Percentiles rank a stretch among this genome's conserved stretches.
Conservation (phyloP, 257 asterid genomes). For the Ophiorrhiza pumila region DNA sequence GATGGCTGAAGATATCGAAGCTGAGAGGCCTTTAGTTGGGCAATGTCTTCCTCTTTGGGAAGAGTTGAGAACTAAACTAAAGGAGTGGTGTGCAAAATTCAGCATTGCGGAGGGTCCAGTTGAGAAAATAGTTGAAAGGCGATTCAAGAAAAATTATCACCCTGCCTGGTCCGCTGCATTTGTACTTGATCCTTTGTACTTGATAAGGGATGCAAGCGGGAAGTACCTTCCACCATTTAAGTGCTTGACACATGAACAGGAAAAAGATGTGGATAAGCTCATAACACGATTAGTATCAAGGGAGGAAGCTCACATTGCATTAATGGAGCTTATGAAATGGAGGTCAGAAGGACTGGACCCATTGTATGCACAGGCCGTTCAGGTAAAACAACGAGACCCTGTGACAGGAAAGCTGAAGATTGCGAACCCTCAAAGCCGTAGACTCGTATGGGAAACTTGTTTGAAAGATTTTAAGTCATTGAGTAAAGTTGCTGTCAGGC, state of each 20-base stretch:
- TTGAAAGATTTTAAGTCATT: slow-evolving; percentile 57
- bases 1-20: slow-evolving; percentile 69
- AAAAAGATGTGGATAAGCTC: slow-evolving; percentile 69
- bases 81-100: slow-evolving; percentile 67
- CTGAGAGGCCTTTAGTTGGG: slow-evolving; percentile 71
- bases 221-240: slow-evolving; percentile 85
- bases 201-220: slow-evolving; percentile 64
- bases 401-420: slow-evolving; percentile 74
- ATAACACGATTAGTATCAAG: slow-evolving; percentile 56
- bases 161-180: slow-evolving; percentile 92
- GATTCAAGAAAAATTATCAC: slow-evolving; percentile 65
- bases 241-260: slow-evolving; percentile 70
- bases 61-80: slow-evolving; percentile 50
- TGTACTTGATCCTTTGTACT: slow-evolving; percentile 72
- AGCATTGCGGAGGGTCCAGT: slow-evolving; percentile 46
- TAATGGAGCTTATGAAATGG: slow-evolving; percentile 92
- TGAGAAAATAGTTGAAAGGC: slow-evolving; percentile 50
- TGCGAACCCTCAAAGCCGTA: slow-evolving; percentile 83
- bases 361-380: slow-evolving; percentile 83
- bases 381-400: slow-evolving; percentile 67
- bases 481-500: slow-evolving; percentile 75
- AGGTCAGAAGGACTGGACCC: slow-evolving; percentile 85
- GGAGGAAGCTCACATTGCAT: slow-evolving; percentile 68
- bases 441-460: slow-evolving; percentile 87
- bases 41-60: slow-evolving; percentile 89